These are phyloP conservation scores for Pseudocercospora crystallina DNA, from an alignment of 2,329 filamentous ascomycete species.

Conservation along the genomic window DNA sequence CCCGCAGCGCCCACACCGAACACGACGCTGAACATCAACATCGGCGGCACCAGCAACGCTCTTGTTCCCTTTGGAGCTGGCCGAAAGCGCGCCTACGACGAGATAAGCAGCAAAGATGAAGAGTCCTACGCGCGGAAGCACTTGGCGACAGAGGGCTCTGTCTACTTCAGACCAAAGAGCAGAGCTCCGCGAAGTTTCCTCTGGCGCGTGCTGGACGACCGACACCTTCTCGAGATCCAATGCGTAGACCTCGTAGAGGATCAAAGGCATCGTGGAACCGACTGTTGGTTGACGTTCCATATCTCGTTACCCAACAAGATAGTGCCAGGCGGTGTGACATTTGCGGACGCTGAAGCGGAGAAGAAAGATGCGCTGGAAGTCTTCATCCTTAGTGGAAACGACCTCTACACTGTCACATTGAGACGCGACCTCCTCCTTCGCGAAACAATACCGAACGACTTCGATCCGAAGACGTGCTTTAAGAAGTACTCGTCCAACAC, in stretches of 20 bases:
- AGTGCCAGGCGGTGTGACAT: slow-evolving; percentile 72
- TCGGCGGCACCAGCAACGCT: slow-evolving; percentile 58
- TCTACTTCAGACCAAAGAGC: slow-evolving; percentile 79
- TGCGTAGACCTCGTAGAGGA: slow-evolving; percentile 75
- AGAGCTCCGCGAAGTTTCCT: slow-evolving; percentile 80
- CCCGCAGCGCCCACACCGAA: slow-evolving; percentile 34
- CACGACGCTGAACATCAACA: slow-evolving; percentile 65
- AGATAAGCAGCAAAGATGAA: slow-evolving; percentile 61
- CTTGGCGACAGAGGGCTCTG: slow-evolving; percentile 73
- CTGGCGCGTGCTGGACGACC: slow-evolving; percentile 84
- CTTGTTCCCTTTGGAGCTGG: slow-evolving; percentile 33
- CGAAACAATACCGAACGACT: slow-evolving; percentile 57
- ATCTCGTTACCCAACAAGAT: slow-evolving; percentile 81
- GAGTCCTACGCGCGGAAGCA: slow-evolving; percentile 69
- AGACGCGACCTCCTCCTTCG: slow-evolving; percentile 79
- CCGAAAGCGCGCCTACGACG: slow-evolving; percentile 38
- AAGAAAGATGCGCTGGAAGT: slow-evolving; percentile 70
- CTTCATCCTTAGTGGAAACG: slow-evolving; percentile 73
- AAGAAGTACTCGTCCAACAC: slow-evolving; percentile 72
- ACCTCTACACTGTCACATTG: slow-evolving; percentile 80
- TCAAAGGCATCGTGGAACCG: slow-evolving; percentile 27
- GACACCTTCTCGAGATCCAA: slow-evolving; percentile 77
- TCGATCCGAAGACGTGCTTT: slow-evolving; percentile 72
- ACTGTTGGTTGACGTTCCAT: slow-evolving; percentile 65
- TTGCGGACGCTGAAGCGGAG: slow-evolving; percentile 71